Base-by-base conservation (phyloP, 352 stramenopile genomes). In the Pythium rishiriense region DNA sequence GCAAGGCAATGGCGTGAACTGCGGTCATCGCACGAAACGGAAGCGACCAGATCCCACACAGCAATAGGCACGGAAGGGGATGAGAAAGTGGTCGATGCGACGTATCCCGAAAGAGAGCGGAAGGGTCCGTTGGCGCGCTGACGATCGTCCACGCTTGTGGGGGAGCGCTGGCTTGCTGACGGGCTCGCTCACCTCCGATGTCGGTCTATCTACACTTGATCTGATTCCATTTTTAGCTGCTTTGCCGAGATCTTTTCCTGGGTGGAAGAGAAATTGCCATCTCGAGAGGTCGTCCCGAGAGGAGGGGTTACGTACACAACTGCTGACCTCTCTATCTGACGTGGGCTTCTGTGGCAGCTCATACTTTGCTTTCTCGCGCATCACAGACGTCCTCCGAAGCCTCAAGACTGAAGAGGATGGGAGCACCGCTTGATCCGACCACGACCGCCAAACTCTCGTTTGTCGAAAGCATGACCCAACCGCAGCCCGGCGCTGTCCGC, bases 201-300 rank as follows among this genome's bases (percentile, higher is more conserved):
- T 68, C 53, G 46, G 49, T 68, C 49, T 61, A 64, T 73, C 69
- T 76, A 76, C 69, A 76, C 69, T 76, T 76, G 69, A 76, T 70
- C 65, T 66, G 69, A 76, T 73, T 73, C 69, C 51, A 58, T 58
- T 65, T 65, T 37, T 63, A 41, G 48, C 24, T 4, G 48, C 35
- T 42, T 43, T 21, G 22, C 3, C 14, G 37, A 43, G 37, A 21
- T 43, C 37, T 12, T 43, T 43, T 39, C 17, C 31, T 37, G 11
- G 6, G 31, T 37, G 31, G 31, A 37, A 12, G 33, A n/a, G n/a
- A n/a, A n/a, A 56, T 43, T 8, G 9, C 37, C 43, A 11, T 15
- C 15, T 26, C n/a, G 45, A 29, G 45, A 26, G 45, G 17, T n/a
- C n/a, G n/a, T n/a, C n/a, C n/a, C n/a, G n/a, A 22, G 45, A 50